Base-by-base conservation (phyloP, 495 filamentous ascomycete genomes). In the Penicillium pulvis region DNA sequence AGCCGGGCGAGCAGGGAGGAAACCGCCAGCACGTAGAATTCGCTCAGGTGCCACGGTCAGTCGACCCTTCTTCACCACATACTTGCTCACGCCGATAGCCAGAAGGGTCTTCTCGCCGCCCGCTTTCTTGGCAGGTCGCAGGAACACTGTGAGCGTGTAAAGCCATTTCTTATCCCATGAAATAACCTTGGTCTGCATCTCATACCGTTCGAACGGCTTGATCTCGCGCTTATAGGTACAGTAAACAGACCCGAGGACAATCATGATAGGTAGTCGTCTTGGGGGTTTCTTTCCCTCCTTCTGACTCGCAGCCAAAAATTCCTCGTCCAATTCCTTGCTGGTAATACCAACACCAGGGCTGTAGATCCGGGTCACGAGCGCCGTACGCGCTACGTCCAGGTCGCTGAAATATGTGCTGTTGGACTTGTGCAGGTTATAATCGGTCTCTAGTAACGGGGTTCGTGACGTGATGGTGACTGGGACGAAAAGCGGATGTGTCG, bases 151-250 rank as follows among this genome's bases (percentile, higher is more conserved):
- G 10, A 92, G 73, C 9, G 90, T 71, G 71, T 90, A 94, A 55
- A 93, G 67, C 91, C 91, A 96, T 65, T 96, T 96, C 47, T 81
- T 74, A 68, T 95, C 90, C 89, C 89, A 92, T n/a, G 73, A 75
- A 48, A 90, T 67, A 36, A 91, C 70, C 42, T 84, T 74, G 2
- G 83, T 86, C 77, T 85, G 85, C 55, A 91, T 81, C 71, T 91
- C 87, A 56, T 83, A 90, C 11, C 69, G 70, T 71, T 86, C 75
- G 47, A 84, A 85, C 1, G 87, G 86, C 57, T 84, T 82, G 50
- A 92, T 83, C 74, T 91, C 88, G 23, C 79, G 74, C 65, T 84
- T 84, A 68, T 91, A 91, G 53, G 73, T 79, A 66, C 86, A 89
- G 42, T 75, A 82, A 24, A 90, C 85, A 0, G 77, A 86, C 2